A percentile compares a stretch with the other conserved stretches of the same genome.
Evolutionary conservation across 441 rosid species (phyloP).

Genomic region (Theobroma grandiflorum): DNA sequence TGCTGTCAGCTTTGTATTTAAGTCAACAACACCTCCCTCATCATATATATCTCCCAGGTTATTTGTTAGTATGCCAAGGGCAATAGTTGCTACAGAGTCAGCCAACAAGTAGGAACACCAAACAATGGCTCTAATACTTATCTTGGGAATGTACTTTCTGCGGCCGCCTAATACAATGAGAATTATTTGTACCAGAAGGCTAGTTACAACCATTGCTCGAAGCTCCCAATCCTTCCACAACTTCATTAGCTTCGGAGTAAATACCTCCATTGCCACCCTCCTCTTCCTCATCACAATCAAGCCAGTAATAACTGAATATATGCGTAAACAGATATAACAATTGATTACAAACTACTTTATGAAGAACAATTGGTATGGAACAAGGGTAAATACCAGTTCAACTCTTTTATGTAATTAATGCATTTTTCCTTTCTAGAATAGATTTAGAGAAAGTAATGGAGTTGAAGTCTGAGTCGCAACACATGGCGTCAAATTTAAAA

Average conservation of each 20-base stretch:
- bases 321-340: neutral
- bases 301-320: conserved; percentile 15
- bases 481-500: no score
- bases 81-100: conserved; percentile 29
- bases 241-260: neutral
- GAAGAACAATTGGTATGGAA: neutral
- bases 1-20: neutral
- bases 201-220: conserved; percentile 10
- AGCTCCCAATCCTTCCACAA: conserved; percentile 45
- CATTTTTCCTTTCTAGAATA: no score
- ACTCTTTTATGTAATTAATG: no score
- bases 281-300: conserved; percentile 15
- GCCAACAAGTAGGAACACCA: conserved; percentile 45
- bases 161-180: conserved; percentile 28
- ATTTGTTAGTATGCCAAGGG: conserved; percentile 32
- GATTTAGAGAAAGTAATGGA: no score
- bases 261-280: neutral
- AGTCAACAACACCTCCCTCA: neutral
- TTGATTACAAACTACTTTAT: neutral
- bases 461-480: no score
- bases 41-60: conserved; percentile 4
- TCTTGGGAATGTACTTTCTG: neutral
- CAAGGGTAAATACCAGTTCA: no score
- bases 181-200: conserved; percentile 34
- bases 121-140: conserved; percentile 1